phyloP scores from a whole-genome alignment of 306 rosid species.

The Rubus idaeus region DNA sequence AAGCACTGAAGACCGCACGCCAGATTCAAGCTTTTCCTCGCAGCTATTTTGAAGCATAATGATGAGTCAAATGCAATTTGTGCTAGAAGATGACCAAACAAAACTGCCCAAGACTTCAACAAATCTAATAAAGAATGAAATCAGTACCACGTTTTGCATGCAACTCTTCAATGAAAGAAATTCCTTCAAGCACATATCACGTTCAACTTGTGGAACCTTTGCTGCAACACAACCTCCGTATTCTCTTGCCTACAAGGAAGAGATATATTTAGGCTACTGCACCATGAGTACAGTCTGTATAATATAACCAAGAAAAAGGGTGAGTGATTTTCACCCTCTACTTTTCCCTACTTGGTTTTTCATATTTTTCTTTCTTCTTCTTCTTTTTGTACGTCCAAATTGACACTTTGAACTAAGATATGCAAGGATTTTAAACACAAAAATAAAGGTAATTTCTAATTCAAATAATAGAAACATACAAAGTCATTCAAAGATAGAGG shows the following conservation, averaged over 20 bases:
- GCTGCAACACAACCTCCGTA: slow-evolving; percentile 89
- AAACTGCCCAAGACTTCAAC: slow-evolving; percentile 7
- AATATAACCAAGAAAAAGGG: not conserved
- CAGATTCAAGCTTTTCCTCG: slow-evolving; percentile 54
- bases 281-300: not conserved
- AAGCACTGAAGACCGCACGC: slow-evolving; percentile 22
- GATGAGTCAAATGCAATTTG: slow-evolving; percentile 19
- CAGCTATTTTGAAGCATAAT: slow-evolving; percentile 46
- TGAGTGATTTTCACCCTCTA: not conserved
- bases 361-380: not conserved
- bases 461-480: not conserved
- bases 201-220: slow-evolving; percentile 92
- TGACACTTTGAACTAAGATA: not conserved
- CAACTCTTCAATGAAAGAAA: slow-evolving; percentile 78
- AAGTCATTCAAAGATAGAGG: not conserved
- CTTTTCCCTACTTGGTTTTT: not conserved
- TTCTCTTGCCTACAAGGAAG: slow-evolving; percentile 60
- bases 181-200: slow-evolving; percentile 78
- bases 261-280: slow-evolving; percentile 26
- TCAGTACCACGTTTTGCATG: slow-evolving; percentile 74
- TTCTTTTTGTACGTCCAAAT: not conserved
- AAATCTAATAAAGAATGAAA: slow-evolving; percentile 15
- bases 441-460: not conserved
- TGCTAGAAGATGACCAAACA: slow-evolving; percentile 10
- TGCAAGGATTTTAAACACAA: not conserved